Evolutionary conservation across 2,329 filamentous ascomycete genomes (phyloP).

Genomic region (Xylaria sp.): DNA sequence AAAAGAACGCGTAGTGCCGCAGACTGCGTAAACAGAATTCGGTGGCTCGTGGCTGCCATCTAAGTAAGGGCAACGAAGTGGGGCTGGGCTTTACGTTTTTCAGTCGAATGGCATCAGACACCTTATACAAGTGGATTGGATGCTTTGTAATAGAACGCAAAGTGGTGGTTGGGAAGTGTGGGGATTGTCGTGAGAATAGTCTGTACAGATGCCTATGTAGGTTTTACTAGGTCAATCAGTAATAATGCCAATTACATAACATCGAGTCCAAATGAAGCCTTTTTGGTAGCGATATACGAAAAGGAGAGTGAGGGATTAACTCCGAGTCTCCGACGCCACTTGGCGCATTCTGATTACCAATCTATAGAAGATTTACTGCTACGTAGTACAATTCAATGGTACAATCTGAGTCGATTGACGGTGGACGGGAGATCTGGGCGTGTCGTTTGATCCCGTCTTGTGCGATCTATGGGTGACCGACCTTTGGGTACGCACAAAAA

Average conservation of each 20-base stretch:
- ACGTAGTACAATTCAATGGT: neutral
- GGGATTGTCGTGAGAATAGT: no score
- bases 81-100: neutral
- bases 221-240: no score
- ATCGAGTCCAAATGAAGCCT: no score
- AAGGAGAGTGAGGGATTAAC: neutral
- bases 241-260: no score
- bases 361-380: neutral
- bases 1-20: neutral
- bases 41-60: neutral
- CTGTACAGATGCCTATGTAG: no score
- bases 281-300: no score
- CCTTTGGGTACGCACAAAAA: slow-evolving; percentile 4
- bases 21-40: neutral
- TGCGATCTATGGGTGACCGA: slow-evolving; percentile 9
- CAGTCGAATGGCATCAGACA: neutral
- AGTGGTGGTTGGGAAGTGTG: neutral
- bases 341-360: neutral
- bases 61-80: neutral
- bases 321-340: neutral
- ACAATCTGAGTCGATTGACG: neutral
- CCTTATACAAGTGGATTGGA: neutral
- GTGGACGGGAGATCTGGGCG: neutral
- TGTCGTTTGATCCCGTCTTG: slow-evolving; percentile 15
- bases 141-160: neutral